A percentile compares a stretch with the other conserved stretches of the same genome.
These are phyloP conservation scores for Pythium diclinum DNA, from an alignment of 352 stramenopile species.

Conservation along the genomic window DNA sequence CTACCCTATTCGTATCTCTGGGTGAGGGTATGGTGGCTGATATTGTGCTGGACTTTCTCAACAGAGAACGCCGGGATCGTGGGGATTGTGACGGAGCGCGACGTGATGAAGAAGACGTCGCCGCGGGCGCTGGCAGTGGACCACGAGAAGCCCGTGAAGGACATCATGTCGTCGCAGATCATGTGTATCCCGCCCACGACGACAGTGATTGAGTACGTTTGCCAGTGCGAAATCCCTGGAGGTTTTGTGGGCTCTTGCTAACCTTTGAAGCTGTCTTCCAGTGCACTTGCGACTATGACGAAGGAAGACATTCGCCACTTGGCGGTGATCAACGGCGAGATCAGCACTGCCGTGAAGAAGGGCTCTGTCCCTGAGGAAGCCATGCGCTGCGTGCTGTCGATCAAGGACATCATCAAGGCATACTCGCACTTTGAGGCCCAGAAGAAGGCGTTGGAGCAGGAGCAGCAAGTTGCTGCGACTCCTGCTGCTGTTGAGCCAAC, in stretches of 20 bases:
- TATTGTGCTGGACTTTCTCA: background rate
- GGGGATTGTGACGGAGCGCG: conserved; percentile 80
- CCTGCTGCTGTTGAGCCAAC: background rate
- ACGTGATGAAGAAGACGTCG: conserved; percentile 76
- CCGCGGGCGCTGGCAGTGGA: conserved; percentile 43
- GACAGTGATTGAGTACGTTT: conserved; percentile 74
- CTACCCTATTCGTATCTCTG: background rate
- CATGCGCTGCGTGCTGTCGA: conserved; percentile 83
- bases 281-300: conserved; percentile 81
- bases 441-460: conserved; percentile 35
- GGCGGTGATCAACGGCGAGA: conserved; percentile 76
- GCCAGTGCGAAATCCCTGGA: background rate
- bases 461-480: background rate
- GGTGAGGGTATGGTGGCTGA: background rate
- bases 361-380: conserved; percentile 75
- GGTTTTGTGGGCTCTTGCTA: background rate
- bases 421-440: conserved; percentile 64
- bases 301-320: conserved; percentile 85
- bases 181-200: conserved; percentile 81
- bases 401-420: conserved; percentile 82
- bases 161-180: conserved; percentile 85
- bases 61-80: conserved; percentile 63
- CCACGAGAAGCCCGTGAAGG: conserved; percentile 53
- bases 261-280: conserved; percentile 22
- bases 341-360: conserved; percentile 66